A percentile compares a stretch with the other conserved stretches of the same genome.
Conservation (phyloP, 2,329 filamentous ascomycete genomes). For the Cryphonectria carpinicola region DNA sequence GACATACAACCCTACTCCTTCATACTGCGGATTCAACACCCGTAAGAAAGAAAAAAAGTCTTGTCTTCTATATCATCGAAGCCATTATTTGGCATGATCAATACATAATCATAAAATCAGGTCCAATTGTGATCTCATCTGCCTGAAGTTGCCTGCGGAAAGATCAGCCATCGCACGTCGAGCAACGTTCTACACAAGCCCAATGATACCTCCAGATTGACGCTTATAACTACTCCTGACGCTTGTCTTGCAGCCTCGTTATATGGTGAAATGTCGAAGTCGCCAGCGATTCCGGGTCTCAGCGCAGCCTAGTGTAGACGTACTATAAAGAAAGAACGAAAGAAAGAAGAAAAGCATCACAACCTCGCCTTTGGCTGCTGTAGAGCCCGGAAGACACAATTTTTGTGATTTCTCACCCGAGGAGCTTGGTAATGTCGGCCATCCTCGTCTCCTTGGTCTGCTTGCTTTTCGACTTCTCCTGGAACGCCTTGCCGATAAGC, state of each 20-base stretch:
- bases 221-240: background rate
- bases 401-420: conserved; percentile 32
- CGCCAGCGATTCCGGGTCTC: background rate
- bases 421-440: conserved; percentile 57
- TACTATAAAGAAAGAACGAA: background rate
- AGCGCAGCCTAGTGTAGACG: background rate
- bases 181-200: background rate
- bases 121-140: background rate
- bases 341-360: background rate
- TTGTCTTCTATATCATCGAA: background rate
- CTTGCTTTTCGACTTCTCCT: conserved; percentile 66
- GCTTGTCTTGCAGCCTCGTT: background rate
- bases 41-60: background rate
- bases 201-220: background rate
- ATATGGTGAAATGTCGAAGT: background rate
- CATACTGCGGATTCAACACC: background rate
- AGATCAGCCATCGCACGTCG: background rate
- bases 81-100: background rate
- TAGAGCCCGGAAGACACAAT: background rate
- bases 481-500: conserved; percentile 77
- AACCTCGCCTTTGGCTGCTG: background rate
- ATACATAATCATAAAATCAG: background rate
- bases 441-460: conserved; percentile 62
- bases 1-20: background rate
- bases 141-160: background rate